Base-by-base conservation (phyloP, 176 grass and related monocot genomes). In the Pontederia paniculata region DNA sequence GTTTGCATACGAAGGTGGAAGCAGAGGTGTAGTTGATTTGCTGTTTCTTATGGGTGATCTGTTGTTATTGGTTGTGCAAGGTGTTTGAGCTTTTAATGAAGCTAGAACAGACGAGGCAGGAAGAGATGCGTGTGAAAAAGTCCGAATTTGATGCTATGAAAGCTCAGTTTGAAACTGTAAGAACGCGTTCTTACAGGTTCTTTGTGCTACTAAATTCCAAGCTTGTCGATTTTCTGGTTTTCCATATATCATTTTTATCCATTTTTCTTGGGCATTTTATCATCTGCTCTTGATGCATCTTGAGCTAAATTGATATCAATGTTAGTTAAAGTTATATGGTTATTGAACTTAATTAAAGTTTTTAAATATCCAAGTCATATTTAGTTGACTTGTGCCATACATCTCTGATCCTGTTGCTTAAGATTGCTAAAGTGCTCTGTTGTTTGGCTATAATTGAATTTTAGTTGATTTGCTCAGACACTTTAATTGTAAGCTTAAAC, bases 81-180 rank as follows among this genome's bases (percentile, higher is more conserved):
- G 28, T 78, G 31, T 97, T 97, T 65, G 91, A 89, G 48, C 23
- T 81, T 44, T 54, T 84, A 72, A 87, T 52, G 66, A 83, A 87
- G 70, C 54, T 58, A 82, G 82, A 97, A 77, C 82, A 97, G 52
- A 89, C 77, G 3, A 77, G 49, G 58, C 77, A 76, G 57, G 23
- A 44, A 50, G 83, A 97, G 21, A 45, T 71, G 20, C 44, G 49
- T 3, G 69, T 49, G 14, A 97, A 74, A 86, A 81, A 79, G 64
- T 13, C 65, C 4, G 86, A 97, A 62, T 69, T 65, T 11, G 70
- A 77, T 68, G 79, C 54, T 23, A n/a, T 73, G 62, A 43, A 83
- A 37, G 68, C 80, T 54, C 68, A 78, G 45, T 9, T 87, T 49
- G 86, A 97, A 21, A 70, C 74, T 2, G 91, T 97, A 73, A 81